Conservation (phyloP, 78 protist genomes). For the Speleostelium caveatum region DNA sequence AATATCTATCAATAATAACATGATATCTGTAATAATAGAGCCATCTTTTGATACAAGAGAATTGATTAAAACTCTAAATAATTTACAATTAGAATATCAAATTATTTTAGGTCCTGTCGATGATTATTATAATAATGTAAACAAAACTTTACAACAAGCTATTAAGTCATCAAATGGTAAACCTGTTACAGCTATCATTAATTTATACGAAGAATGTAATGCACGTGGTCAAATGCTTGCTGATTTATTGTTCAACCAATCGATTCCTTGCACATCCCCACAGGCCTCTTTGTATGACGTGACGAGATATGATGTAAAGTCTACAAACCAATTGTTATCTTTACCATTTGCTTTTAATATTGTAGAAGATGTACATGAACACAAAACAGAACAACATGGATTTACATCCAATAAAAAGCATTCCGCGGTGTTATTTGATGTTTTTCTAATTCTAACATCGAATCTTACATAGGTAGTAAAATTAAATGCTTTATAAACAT, state of each 20-base stretch:
- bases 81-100: neutral
- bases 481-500: neutral
- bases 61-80: neutral
- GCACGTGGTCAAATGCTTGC: neutral
- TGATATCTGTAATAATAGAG: neutral
- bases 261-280: neutral
- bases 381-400: neutral
- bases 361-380: neutral
- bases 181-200: neutral
- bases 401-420: neutral
- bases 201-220: neutral
- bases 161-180: neutral
- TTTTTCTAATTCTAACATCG: neutral
- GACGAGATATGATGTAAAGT: neutral
- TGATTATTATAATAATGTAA: neutral
- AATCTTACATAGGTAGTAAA: neutral
- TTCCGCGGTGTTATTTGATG: neutral
- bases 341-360: neutral
- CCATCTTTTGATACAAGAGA: neutral
- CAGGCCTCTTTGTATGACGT: neutral
- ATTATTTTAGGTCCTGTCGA: neutral
- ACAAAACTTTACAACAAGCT: neutral
- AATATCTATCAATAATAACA: too few relatives aligned
- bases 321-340: neutral
- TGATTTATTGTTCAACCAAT: neutral